phyloP scores from a whole-genome alignment of 2,329 filamentous ascomycete species.

The Stemphylium lycopersici region DNA sequence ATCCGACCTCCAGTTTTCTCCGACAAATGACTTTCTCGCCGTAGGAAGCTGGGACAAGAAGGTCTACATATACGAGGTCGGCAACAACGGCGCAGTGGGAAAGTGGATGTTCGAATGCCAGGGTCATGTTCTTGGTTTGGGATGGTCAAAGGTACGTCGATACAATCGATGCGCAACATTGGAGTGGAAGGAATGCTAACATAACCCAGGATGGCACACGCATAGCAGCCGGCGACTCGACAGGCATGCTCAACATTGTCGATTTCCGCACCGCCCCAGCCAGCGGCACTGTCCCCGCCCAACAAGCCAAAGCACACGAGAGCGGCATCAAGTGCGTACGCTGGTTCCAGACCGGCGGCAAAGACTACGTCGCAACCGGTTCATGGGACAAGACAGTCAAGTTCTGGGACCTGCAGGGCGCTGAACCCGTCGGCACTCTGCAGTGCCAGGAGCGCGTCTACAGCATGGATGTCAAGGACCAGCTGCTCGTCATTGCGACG shows the following conservation, averaged over 20 bases:
- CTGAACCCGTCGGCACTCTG: constrained; percentile 69
- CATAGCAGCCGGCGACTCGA: constrained; percentile 83
- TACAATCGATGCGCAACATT: not conserved
- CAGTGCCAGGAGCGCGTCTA: constrained; percentile 81
- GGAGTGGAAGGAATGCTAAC: constrained; percentile 17
- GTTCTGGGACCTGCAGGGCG: constrained; percentile 79
- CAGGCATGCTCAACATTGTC: constrained; percentile 88
- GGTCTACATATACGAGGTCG: constrained; percentile 94
- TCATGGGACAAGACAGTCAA: constrained; percentile 91
- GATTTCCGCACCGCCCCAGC: constrained; percentile 67
- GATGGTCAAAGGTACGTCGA: constrained; percentile 81
- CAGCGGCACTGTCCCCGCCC: constrained; percentile 32
- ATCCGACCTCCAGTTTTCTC: constrained; percentile 84
- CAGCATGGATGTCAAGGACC: constrained; percentile 87
- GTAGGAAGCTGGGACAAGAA: constrained; percentile 98
- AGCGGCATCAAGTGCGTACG: constrained; percentile 80
- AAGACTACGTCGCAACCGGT: constrained; percentile 87
- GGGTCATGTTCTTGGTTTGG: constrained; percentile 76
- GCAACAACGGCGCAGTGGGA: constrained; percentile 79
- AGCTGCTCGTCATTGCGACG: constrained; percentile 88
- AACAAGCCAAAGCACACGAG: constrained; percentile 76
- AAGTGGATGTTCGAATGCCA: constrained; percentile 87
- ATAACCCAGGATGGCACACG: constrained; percentile 80
- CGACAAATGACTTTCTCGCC: constrained; percentile 78
- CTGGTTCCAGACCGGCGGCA: constrained; percentile 64